Evolutionary conservation across 2,329 filamentous ascomycete species (phyloP).

Genomic region (Arthrobotrys megalospora): DNA sequence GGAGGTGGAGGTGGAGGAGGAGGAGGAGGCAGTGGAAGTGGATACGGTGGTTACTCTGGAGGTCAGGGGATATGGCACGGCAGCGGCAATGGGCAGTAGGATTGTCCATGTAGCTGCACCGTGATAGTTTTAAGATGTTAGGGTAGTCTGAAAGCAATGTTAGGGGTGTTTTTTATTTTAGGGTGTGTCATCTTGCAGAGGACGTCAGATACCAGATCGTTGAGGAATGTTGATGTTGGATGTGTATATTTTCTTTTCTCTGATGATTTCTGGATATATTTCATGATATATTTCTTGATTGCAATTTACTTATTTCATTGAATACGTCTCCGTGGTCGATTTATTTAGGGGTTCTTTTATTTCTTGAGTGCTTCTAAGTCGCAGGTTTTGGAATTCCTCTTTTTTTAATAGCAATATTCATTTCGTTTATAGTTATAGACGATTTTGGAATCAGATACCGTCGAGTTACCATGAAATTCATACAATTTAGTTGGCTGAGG

Average conservation of each 20-base stretch:
- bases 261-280: constrained; percentile 2
- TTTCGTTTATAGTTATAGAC: no score
- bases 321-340: background rate
- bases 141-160: background rate
- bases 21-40: constrained; percentile 25
- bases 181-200: constrained; percentile 3
- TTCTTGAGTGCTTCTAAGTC: background rate
- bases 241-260: background rate
- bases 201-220: constrained; percentile 41
- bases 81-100: constrained; percentile 54
- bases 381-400: background rate
- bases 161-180: constrained; percentile 1
- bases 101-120: background rate
- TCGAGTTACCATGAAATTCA: no score
- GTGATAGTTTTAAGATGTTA: background rate
- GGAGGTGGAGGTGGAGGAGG: constrained; percentile 30
- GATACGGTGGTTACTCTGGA: constrained; percentile 47
- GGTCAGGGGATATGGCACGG: constrained; percentile 59
- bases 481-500: no score
- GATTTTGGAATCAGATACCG: no score
- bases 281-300: constrained; percentile 1
- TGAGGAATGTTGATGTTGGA: background rate
- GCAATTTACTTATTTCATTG: background rate
- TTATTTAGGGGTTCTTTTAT: background rate
- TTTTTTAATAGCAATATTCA: no score